A percentile compares a stretch with the other conserved stretches of the same genome.
phyloP scores from a whole-genome alignment of 768 basidiomycete species.

The Suillus luteus region DNA sequence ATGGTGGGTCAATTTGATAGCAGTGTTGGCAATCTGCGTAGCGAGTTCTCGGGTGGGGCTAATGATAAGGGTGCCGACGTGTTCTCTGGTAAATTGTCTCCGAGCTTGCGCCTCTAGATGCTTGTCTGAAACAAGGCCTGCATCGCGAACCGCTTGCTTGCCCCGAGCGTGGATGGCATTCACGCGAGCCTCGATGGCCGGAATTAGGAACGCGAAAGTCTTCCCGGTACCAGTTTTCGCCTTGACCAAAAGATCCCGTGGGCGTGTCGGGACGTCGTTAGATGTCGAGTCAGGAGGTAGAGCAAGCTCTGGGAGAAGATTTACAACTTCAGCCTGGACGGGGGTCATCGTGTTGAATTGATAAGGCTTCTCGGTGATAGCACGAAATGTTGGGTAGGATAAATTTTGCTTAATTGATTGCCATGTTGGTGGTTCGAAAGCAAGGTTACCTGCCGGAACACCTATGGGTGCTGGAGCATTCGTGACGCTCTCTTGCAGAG shows the following conservation, averaged over 20 bases:
- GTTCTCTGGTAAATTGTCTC: conserved; percentile 41
- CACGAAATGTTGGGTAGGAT: conserved; percentile 48
- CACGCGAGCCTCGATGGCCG: conserved; percentile 78
- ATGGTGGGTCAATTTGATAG: conserved; percentile 60
- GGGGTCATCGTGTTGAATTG: conserved; percentile 70
- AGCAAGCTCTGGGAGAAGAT: conserved; percentile 70
- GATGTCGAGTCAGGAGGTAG: conserved; percentile 45
- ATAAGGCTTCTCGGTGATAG: conserved; percentile 67
- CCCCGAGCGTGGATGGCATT: conserved; percentile 52
- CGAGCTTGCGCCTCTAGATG: conserved; percentile 34
- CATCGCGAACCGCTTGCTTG: conserved; percentile 42
- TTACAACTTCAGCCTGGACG: conserved; percentile 81
- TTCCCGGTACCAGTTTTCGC: conserved; percentile 91
- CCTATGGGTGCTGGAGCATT: neutral
- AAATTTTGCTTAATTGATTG: conserved; percentile 40
- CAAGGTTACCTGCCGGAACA: neutral
- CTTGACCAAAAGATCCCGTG: conserved; percentile 79
- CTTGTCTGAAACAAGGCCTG: conserved; percentile 40
- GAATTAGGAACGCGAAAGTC: conserved; percentile 85
- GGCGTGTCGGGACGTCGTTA: conserved; percentile 11
- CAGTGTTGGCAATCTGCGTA: conserved; percentile 86
- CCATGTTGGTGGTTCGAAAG: conserved; percentile 29
- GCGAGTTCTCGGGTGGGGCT: conserved; percentile 91
- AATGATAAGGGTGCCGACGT: conserved; percentile 77
- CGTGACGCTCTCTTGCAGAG: neutral